Evolutionary conservation across 768 basidiomycete species (phyloP), one percentile per base, ranked within the genome.

Genomic region (Naematelia aurantialba): DNA sequence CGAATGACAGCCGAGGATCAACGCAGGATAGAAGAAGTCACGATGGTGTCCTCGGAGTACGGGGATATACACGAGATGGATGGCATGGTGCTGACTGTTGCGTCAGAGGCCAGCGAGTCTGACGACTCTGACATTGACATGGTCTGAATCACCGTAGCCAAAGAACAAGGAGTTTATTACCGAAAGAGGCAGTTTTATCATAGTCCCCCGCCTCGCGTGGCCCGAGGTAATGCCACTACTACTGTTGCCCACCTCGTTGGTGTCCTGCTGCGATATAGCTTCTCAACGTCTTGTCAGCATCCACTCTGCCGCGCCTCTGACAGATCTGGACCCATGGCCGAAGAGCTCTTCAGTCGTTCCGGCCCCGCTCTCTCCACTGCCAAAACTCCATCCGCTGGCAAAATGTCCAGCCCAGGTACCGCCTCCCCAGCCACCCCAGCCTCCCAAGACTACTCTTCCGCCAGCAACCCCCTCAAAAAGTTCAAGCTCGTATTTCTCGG

Each of bases 401-500:
- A 31, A 19, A 63, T 63, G 62, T 63, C 62, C 26, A 30, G 44
- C 34, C 57, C 61, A 27, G 44, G 44, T 31, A 62, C 61, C 46
- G 56, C 60, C 11, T 57, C 61, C 13, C 39, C 34, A 44, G 44
- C 54, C 12, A n/a, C 34, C 39, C 46, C 50, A 30, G 50, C 24
- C 10, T 14, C 52, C 14, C 27, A 26, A n/a, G 67, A 65, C 50
- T 68, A 62, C 51, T 58, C 68, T n/a, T 59, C 70, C 14, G 34
- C 63, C 17, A 60, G 49, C 22, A 69, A 66, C 44, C 72, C 72
- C 5, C 59, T 73, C 27, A 96, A 93, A 78, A 88, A 93, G 62
- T 96, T 91, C 58, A 97, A 97, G 81, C 91, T 97, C 45, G 93
- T 96, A 21, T 83, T 97, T 45, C 85, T 97, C 12, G 93, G 93